phyloP scores from a whole-genome alignment of 2,329 filamentous ascomycete genomes.

The Pezicula carpinea region DNA sequence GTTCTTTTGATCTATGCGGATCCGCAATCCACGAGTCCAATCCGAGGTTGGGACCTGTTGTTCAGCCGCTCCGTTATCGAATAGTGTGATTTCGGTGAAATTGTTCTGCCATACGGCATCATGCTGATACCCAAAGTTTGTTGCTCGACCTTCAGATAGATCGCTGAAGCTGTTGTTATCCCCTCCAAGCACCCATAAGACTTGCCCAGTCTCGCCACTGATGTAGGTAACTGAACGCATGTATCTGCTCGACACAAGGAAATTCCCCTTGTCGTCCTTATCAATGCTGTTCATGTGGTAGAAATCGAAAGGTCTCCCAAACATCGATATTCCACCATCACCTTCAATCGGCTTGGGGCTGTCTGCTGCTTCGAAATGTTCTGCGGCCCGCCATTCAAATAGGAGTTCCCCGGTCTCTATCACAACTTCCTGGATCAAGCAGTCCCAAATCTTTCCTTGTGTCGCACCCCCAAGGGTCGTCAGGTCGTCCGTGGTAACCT shows the following conservation, averaged over 20 bases:
- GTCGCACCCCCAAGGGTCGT: conserved; percentile 27
- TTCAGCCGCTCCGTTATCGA: conserved; percentile 6
- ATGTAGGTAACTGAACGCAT: conserved; percentile 40
- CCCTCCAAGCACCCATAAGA: conserved; percentile 42
- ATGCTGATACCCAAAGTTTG: conserved; percentile 44
- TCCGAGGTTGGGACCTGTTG: not conserved
- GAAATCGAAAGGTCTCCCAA: conserved; percentile 3
- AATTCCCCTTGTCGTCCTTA: conserved; percentile 35
- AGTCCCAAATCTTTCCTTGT: conserved; percentile 38
- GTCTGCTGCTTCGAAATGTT: not conserved
- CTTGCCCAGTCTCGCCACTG: conserved; percentile 37
- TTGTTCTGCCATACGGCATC: conserved; percentile 33
- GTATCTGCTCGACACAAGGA: conserved; percentile 40
- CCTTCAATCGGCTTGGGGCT: not conserved
- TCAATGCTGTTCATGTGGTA: conserved; percentile 28
- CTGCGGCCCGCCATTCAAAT: conserved; percentile 41
- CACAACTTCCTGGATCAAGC: conserved; percentile 42
- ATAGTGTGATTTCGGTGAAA: conserved; percentile 5
- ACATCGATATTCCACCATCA: not conserved
- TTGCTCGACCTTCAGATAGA: conserved; percentile 29
- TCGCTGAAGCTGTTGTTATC: conserved; percentile 35
- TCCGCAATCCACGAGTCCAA: not conserved
- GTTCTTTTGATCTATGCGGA: conserved; percentile 3
- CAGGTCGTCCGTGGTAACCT: conserved; percentile 34
- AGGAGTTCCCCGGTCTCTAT: conserved; percentile 40